Base-by-base conservation (phyloP, 306 rosid genomes). In the Acmispon strigosus region DNA sequence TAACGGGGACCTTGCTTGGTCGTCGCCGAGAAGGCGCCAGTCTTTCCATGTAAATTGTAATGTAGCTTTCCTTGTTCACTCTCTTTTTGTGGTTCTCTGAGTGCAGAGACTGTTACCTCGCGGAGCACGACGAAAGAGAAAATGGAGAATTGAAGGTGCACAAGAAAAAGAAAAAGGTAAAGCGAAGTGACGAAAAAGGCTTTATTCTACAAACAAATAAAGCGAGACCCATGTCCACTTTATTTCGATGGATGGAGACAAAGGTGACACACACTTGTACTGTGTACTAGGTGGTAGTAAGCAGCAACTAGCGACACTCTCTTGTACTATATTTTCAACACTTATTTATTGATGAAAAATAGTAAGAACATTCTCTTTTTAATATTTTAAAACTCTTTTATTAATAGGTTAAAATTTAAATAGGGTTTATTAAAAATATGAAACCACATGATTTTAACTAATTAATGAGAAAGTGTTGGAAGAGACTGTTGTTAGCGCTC, bases 41-140 rank as follows among this genome's bases (percentile, higher is more conserved):
- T 67, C 81, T 90, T n/a, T 86, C 94, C 94, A 88, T 88, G 37
- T 32, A 43, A 27, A n/a, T n/a, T n/a, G n/a, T 69, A 84, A 48
- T 45, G 74, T 20, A 44, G 73, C 17, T 49, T 18, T 78, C 47
- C 17, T 15, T 24, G 29, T 48, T 16, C 54, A 27, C 61, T 24
- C 34, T 48, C 12, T 36, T 16, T 49, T 5, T 76, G 41, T 57
- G 70, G 59, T 66, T 70, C 69, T 59, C 18, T 54, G 60, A 63
- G 74, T 17, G 36, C 86, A 76, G 88, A 77, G 61, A 53, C 69
- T 65, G 66, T 61, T 75, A 8, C 56, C 56, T 77, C 75, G 43
- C 85, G 62, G 78, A 44, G 66, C 50, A 27, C 43, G 83, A 74
- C 17, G 78, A 82, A 18, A 81, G 48, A 17, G 19, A 42, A 67